Base-by-base conservation (phyloP, 345 rosid species). In the Arabis alpina region DNA sequence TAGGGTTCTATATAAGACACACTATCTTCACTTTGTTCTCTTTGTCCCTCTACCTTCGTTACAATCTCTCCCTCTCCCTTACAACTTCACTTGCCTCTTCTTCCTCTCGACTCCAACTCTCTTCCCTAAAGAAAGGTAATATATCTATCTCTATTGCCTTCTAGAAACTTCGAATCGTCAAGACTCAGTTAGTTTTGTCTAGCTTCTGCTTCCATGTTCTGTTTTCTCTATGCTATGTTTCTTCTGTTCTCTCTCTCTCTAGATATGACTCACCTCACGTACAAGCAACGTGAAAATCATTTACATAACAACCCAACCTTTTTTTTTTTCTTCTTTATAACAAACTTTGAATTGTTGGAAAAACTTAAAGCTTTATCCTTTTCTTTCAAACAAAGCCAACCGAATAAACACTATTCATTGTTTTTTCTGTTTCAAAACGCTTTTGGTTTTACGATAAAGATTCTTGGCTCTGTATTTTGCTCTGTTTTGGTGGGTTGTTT, bases 311-410 rank as follows among this genome's bases (percentile, higher is more conserved):
- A 51, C 74, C 63, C 50, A 34, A 36, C 57, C n/a, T 48, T 19
- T 27, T 60, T 53, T 6, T 34, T 10, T 30, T 58, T 5, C 10
- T 34, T 4, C 4, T 14, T 10, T 65, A 19, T 27, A 42, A 19
- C 40, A 24, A 47, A 32, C 28, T 28, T 57, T 19, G 11, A 43
- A 15, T 15, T 49, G 37, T 37, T 39, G 13, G 45, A 41, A 59
- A 52, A 19, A 56, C 42, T 49, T 45, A 10, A 74, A 66, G 43
- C 65, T 79, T 84, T 82, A 81, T 87, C 81, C 90, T 64, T 82
- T 84, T 71, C 89, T 87, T 88, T 77, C 79, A 80, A 60, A 14
- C 68, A 74, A 70, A 84, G 90, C 72, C 79, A 81, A 67, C 85
- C 84, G 76, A 87, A 85, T 85, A 73, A 81, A 39, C 54, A 27